Evolutionary conservation across 768 basidiomycete genomes (phyloP).

Genomic region (Cytidiella melzeri): DNA sequence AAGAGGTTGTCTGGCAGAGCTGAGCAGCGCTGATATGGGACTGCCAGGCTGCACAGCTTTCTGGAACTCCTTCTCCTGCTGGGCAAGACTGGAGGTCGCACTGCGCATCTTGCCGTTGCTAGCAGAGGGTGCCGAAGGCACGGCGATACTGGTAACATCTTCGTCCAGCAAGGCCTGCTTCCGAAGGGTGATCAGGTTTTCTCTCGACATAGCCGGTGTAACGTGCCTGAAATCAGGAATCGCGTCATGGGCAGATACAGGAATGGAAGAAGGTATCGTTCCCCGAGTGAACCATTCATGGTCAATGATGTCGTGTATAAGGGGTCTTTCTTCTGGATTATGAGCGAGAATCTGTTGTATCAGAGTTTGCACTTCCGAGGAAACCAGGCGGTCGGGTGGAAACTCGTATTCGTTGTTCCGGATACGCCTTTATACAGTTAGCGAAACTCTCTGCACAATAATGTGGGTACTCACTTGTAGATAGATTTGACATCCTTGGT

Average conservation of each 20-base stretch:
- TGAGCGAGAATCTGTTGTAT: slow-evolving; percentile 82
- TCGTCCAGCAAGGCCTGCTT: slow-evolving; percentile 59
- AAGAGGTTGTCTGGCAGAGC: slow-evolving; percentile 83
- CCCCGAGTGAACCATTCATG: slow-evolving; percentile 82
- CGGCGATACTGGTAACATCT: slow-evolving; percentile 40
- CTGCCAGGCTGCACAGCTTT: slow-evolving; percentile 92
- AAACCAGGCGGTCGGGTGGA: slow-evolving; percentile 69
- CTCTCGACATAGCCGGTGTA: slow-evolving; percentile 48
- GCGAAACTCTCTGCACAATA: neutral
- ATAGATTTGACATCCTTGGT: slow-evolving; percentile 97
- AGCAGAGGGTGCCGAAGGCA: slow-evolving; percentile 31
- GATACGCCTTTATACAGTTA: slow-evolving; percentile 61
- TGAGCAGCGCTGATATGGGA: slow-evolving; percentile 87
- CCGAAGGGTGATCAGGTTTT: slow-evolving; percentile 67
- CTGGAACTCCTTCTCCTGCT: slow-evolving; percentile 96
- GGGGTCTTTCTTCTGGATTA: slow-evolving; percentile 76
- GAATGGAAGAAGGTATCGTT: slow-evolving; percentile 75
- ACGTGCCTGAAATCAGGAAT: slow-evolving; percentile 74
- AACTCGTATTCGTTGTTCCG: slow-evolving; percentile 92
- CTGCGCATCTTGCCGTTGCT: slow-evolving; percentile 27
- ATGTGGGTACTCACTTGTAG: slow-evolving; percentile 59
- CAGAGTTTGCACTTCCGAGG: slow-evolving; percentile 65
- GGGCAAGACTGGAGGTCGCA: slow-evolving; percentile 57
- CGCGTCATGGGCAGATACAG: slow-evolving; percentile 67
- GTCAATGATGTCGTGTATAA: slow-evolving; percentile 77